Conservation (phyloP, 1,284 basidiomycete species). For the Porogramme epimiltina region DNA sequence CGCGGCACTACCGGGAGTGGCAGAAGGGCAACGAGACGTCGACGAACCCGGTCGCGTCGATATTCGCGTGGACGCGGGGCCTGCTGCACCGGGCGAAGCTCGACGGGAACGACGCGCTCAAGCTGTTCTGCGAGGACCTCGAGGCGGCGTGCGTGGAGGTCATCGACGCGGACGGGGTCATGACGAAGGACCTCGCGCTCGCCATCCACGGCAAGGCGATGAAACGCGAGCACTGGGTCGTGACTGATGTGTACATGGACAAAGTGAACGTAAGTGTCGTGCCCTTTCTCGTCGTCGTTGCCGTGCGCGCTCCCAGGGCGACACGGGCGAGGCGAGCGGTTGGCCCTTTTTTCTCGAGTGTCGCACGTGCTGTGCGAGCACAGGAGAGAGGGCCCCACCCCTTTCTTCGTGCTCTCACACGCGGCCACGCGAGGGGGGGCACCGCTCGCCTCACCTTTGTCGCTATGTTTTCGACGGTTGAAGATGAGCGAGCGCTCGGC, state of each 20-base stretch:
- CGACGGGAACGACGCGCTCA: conserved; percentile 81
- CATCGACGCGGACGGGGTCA: conserved; percentile 87
- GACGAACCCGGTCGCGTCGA: conserved; percentile 97
- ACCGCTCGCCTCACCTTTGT: too few species aligned
- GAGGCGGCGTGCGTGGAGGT: conserved; percentile 91
- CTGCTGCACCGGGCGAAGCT: conserved; percentile 93
- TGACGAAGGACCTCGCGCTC: conserved; percentile 97
- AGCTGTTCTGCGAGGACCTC: conserved; percentile 78
- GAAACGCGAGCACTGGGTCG: conserved; percentile 92
- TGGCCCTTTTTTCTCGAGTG: too few species aligned
- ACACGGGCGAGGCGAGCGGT: too few species aligned
- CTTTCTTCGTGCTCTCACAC: too few species aligned
- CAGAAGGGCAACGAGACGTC: conserved; percentile 96
- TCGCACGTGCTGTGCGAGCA: too few species aligned
- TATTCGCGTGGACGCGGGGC: conserved; percentile 99
- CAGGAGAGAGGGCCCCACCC: too few species aligned
- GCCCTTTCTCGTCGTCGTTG: too few species aligned
- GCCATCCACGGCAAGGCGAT: conserved; percentile 93
- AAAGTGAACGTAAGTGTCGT: conserved; percentile 71
- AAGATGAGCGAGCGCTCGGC: too few species aligned
- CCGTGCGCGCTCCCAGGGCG: too few species aligned
- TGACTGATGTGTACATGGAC: conserved; percentile 91
- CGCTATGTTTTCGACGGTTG: too few species aligned
- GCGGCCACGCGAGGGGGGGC: too few species aligned
- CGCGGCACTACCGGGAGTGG: conserved; percentile 95